phyloP scores from a whole-genome alignment of 164 flowering plant genomes.

The Santalum album region DNA sequence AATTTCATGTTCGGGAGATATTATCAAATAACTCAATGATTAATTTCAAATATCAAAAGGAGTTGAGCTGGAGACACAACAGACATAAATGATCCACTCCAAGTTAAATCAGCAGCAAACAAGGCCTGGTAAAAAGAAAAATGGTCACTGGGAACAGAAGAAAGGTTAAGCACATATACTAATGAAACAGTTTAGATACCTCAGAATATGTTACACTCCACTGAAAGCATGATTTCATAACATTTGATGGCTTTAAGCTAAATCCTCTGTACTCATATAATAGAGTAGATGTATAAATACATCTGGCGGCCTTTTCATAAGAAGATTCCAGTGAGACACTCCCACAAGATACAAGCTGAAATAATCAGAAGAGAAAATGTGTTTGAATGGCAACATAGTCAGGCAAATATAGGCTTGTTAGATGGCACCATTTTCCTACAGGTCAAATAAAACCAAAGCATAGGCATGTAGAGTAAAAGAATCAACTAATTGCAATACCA shows the following conservation, averaged over 20 bases:
- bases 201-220: conserved; percentile 46
- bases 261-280: conserved; percentile 39
- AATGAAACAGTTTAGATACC: conserved; percentile 24
- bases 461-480: no score
- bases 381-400: neutral
- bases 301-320: conserved; percentile 45
- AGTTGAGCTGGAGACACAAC: neutral
- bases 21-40: no score
- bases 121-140: neutral
- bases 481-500: no score
- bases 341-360: conserved; percentile 62
- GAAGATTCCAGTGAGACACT: conserved; percentile 53
- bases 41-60: no score
- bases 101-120: neutral
- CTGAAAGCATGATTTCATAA: conserved; percentile 20
- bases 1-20: no score
- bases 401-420: neutral
- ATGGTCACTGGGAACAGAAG: neutral
- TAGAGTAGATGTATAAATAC: conserved; percentile 54
- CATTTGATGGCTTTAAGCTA: conserved; percentile 19
- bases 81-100: neutral
- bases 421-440: no score
- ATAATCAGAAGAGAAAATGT: conserved; percentile 7
- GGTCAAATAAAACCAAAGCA: neutral
- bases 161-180: neutral